Conservation (phyloP, 257 asterid genomes). For the Solanum commersonii region DNA sequence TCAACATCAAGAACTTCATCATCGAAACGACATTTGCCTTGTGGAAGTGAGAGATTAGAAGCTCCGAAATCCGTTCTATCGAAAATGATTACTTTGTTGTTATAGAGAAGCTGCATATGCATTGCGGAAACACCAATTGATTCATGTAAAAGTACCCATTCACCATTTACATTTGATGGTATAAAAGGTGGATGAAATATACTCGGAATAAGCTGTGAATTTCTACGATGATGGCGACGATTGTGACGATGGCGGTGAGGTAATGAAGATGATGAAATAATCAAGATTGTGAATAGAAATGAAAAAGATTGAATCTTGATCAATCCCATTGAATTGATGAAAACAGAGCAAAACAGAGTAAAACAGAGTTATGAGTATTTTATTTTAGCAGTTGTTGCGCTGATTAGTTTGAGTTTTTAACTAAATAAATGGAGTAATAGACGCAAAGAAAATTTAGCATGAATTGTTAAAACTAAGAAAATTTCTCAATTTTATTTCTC, state of each 20-base stretch:
- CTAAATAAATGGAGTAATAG: neutral
- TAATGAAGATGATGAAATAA: neutral
- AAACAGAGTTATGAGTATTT: neutral
- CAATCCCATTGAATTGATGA: neutral
- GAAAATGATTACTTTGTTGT: conserved; percentile 46
- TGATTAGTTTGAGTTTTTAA: neutral
- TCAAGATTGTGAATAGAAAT: neutral
- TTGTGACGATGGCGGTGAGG: neutral
- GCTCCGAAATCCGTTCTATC: conserved; percentile 55
- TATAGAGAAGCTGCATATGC: conserved; percentile 71
- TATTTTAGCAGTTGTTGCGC: neutral
- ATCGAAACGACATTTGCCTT: conserved; percentile 27
- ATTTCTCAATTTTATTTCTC: neutral
- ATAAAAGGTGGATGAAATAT: neutral
- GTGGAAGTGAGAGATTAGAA: conserved; percentile 48
- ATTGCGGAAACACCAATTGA: conserved; percentile 47
- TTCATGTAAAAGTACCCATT: conserved; percentile 31
- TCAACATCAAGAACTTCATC: conserved; percentile 10
- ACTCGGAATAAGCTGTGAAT: neutral
- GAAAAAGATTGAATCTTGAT: neutral
- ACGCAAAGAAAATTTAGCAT: neutral
- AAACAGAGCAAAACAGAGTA: neutral
- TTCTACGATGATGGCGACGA: neutral
- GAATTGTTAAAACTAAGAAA: neutral
- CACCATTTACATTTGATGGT: conserved; percentile 11